Evolutionary conservation across 352 stramenopile species (phyloP).

Genomic region (Pythium apleroticum): DNA sequence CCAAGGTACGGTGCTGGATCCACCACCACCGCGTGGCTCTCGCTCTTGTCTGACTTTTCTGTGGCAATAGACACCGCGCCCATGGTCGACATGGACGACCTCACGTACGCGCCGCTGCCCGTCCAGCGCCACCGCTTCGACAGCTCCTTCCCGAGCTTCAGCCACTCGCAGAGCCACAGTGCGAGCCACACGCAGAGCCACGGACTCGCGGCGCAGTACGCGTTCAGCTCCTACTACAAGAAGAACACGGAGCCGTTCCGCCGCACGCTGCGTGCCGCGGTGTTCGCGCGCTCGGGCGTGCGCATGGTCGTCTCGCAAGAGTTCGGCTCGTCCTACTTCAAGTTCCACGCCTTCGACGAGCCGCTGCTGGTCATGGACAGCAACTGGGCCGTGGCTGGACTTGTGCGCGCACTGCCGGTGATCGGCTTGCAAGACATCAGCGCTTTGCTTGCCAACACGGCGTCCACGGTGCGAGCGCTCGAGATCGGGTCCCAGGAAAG

Average conservation of each 20-base stretch:
- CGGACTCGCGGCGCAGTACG: slow-evolving; percentile 4
- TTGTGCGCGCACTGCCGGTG: slow-evolving; percentile 36
- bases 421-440: slow-evolving; percentile 34
- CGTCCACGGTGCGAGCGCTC: slow-evolving; percentile 30
- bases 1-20: slow-evolving; percentile 35
- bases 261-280: slow-evolving; percentile 39
- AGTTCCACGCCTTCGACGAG: slow-evolving; percentile 41
- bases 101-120: slow-evolving; percentile 46
- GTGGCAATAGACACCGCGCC: slow-evolving; percentile 23
- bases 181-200: slow-evolving; percentile 2
- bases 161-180: slow-evolving; percentile 7
- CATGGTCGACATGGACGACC: slow-evolving; percentile 26
- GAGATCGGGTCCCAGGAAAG: slow-evolving; percentile 44
- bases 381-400: slow-evolving; percentile 32
- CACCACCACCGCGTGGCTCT: too few species aligned
- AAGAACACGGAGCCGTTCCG: slow-evolving; percentile 54
- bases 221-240: slow-evolving; percentile 34
- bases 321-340: slow-evolving; percentile 39
- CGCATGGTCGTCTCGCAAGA: slow-evolving; percentile 36
- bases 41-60: too few species aligned
- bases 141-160: slow-evolving; percentile 21
- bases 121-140: slow-evolving; percentile 39
- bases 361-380: slow-evolving; percentile 44
- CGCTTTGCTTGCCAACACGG: slow-evolving; percentile 37
- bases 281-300: slow-evolving; percentile 57